Conservation (phyloP, 495 filamentous ascomycete species). For the Aspergillus leporis region DNA sequence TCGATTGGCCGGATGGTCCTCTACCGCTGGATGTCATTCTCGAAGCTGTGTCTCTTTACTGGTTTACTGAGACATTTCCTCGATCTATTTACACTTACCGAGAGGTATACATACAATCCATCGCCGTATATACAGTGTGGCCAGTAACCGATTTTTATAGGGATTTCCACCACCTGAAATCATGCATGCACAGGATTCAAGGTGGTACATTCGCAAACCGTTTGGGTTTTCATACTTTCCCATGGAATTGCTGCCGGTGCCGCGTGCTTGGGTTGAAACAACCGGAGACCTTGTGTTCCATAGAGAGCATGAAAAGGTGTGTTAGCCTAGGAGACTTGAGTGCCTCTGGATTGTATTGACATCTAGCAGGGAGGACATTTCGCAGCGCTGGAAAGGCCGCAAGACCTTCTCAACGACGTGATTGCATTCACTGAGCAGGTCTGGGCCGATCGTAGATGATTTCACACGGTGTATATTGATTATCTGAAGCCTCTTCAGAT, state of each 20-base stretch:
- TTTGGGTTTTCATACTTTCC: slow-evolving; percentile 60
- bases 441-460: slow-evolving; percentile 19
- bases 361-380: slow-evolving; percentile 60
- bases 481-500: background rate
- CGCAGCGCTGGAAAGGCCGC: slow-evolving; percentile 59
- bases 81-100: slow-evolving; percentile 59
- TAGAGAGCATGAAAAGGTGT: slow-evolving; percentile 18
- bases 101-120: slow-evolving; percentile 24
- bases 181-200: slow-evolving; percentile 22
- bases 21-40: slow-evolving; percentile 57
- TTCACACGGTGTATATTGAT: background rate
- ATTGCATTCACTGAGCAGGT: slow-evolving; percentile 54
- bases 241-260: slow-evolving; percentile 49
- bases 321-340: slow-evolving; percentile 10
- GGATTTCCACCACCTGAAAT: slow-evolving; percentile 24
- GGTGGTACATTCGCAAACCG: slow-evolving; percentile 52
- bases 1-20: slow-evolving; percentile 61
- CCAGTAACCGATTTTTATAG: slow-evolving; percentile 19
- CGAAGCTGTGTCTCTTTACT: slow-evolving; percentile 59
- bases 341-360: background rate
- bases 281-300: slow-evolving; percentile 51
- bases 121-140: background rate
- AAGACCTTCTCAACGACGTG: slow-evolving; percentile 54
- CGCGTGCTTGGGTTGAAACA: slow-evolving; percentile 50
- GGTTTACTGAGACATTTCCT: slow-evolving; percentile 62